Conservation (phyloP, 2,329 filamentous ascomycete genomes). For the Bipolaris victoriae region DNA sequence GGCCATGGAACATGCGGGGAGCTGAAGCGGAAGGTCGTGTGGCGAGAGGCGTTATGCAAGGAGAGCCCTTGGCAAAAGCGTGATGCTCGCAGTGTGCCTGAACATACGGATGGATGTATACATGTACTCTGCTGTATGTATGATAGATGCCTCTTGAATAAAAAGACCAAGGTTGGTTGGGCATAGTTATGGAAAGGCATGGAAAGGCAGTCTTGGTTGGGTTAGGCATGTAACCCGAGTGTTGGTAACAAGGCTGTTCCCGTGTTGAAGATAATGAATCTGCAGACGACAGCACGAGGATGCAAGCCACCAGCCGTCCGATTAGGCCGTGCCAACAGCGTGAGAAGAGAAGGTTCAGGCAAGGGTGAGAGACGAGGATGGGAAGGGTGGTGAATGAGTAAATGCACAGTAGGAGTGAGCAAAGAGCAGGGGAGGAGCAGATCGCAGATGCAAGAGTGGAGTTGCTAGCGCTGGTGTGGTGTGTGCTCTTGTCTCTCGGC, state of each 20-base stretch:
- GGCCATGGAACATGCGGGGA: neutral
- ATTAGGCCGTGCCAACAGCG: neutral
- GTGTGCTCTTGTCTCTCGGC: conserved; percentile 22
- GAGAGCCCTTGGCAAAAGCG: neutral
- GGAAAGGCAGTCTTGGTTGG: neutral
- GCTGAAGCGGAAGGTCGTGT: neutral
- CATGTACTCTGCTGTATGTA: too few species aligned
- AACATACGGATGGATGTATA: neutral
- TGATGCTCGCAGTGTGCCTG: neutral
- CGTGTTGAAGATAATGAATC: neutral
- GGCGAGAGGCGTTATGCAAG: conserved; percentile 4
- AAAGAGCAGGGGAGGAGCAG: conserved; percentile 8
- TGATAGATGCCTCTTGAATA: too few species aligned
- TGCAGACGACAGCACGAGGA: neutral
- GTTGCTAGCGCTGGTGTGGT: conserved; percentile 16
- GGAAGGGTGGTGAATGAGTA: neutral
- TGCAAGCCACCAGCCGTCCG: neutral
- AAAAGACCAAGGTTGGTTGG: too few species aligned
- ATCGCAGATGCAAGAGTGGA: conserved; percentile 8
- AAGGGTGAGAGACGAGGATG: neutral
- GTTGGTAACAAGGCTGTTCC: neutral
- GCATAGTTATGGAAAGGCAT: neutral
- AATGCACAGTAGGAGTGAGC: too few species aligned
- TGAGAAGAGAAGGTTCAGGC: neutral
- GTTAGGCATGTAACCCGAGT: neutral